phyloP scores from a whole-genome alignment of 495 filamentous ascomycete species.

The Bacidia gigantensis region DNA sequence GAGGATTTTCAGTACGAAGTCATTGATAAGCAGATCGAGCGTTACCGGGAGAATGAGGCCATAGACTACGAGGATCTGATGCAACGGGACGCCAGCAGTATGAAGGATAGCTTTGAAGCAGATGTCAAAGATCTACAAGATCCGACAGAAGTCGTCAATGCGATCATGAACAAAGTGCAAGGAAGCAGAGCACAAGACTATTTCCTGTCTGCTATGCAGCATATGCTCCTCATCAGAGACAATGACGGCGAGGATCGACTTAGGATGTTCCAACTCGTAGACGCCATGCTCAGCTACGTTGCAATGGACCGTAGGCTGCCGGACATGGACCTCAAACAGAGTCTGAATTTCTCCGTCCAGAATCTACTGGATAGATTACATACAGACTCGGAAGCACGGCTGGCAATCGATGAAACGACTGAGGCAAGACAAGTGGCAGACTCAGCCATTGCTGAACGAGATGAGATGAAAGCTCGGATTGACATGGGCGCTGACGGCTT shows the following conservation, averaged over 20 bases:
- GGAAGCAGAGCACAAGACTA: conserved; percentile 83
- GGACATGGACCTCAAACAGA: conserved; percentile 94
- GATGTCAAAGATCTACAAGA: conserved; percentile 92
- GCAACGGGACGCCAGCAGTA: conserved; percentile 77
- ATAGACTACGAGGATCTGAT: conserved; percentile 97
- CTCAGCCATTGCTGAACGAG: conserved; percentile 85
- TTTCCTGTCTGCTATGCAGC: conserved; percentile 89
- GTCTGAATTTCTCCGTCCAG: conserved; percentile 94
- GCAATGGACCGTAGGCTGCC: conserved; percentile 94
- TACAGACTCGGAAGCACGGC: conserved; percentile 87
- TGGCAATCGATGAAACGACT: conserved; percentile 76
- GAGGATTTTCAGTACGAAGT: conserved; percentile 96
- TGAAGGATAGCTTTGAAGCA: conserved; percentile 79
- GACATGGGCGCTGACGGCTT: conserved; percentile 88
- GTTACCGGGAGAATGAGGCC: conserved; percentile 83
- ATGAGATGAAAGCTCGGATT: conserved; percentile 88
- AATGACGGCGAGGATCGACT: conserved; percentile 86
- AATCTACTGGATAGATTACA: conserved; percentile 87
- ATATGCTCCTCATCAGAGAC: conserved; percentile 84
- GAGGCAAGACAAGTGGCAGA: conserved; percentile 87
- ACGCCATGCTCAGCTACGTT: conserved; percentile 96
- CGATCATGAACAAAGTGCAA: conserved; percentile 74
- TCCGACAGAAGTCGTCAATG: conserved; percentile 82
- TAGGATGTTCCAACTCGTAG: conserved; percentile 95
- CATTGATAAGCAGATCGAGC: conserved; percentile 96